These are phyloP conservation scores for Populus ilicifolia DNA, from an alignment of 345 rosid genomes.

Conservation along the genomic window DNA sequence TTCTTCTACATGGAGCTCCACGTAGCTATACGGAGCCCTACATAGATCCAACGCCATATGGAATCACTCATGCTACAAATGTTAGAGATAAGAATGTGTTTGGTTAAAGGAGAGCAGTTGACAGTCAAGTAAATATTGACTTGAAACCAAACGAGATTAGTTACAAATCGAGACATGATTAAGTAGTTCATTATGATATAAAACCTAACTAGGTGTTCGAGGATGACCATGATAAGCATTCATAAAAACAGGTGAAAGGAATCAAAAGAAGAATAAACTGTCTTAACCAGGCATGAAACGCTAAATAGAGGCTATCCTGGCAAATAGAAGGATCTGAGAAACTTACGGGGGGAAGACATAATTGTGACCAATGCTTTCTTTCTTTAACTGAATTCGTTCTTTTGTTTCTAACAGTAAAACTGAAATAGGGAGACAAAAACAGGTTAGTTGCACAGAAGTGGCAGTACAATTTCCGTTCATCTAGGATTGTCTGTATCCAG, in stretches of 20 bases:
- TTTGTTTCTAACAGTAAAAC: background rate
- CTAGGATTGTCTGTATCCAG: slow-evolving; percentile 39
- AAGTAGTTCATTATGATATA: no score
- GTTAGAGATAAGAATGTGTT: no score
- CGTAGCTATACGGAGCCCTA: no score
- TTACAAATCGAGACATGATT: no score
- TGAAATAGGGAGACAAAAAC: background rate
- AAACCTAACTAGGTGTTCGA: no score
- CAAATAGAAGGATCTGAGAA: background rate
- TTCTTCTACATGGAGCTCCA: no score
- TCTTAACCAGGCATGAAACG: background rate
- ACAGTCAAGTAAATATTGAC: no score
- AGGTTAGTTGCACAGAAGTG: background rate
- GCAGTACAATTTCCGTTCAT: slow-evolving; percentile 26
- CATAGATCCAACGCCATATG: no score
- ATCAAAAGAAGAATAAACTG: background rate
- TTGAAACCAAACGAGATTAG: no score
- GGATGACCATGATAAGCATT: no score
- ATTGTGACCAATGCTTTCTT: background rate
- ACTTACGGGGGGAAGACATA: background rate
- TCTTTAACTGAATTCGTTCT: background rate
- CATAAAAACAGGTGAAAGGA: background rate
- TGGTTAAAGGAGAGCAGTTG: no score
- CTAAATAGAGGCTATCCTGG: background rate
- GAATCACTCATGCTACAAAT: no score